Base-by-base conservation (phyloP, 139 green algal genomes). In the Pycnococcus provasolii region DNA sequence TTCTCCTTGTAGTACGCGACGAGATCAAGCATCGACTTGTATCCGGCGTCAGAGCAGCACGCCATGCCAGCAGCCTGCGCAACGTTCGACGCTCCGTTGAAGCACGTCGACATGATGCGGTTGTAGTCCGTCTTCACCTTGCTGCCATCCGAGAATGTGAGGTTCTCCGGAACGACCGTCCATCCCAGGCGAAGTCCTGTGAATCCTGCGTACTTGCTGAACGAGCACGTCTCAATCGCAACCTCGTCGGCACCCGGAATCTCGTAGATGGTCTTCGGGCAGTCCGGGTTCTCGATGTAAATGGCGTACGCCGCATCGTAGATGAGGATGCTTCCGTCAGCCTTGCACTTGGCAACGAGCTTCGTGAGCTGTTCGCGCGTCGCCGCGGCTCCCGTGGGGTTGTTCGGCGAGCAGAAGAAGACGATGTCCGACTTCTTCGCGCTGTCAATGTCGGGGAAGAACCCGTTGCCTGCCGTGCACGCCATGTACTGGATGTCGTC, bases 401-500 rank as follows among this genome's bases (percentile, higher is more conserved):
- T 83, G 91, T 99, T 99, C 62, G 93, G 93, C 13, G 87, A 96
- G 91, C 93, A 99, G 80, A 99, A 99, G 84, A 99, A 99, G 73
- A 99, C 95, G 71, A 99, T 75, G 83, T 99, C 93, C 4, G 92
- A 93, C 63, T 81, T 81, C 58, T 76, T 71, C 42, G 70, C 79
- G 73, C 86, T 84, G 61, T 77, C 70, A 0, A 97, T 79, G 79
- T 99, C 92, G 9, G 93, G 93, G 86, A 98, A 99, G 82, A 98
- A 98, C 63, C 85, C 64, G 75, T 96, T 99, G 44, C 95, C 88
- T 0, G 93, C 84, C 15, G 57, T 81, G 87, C 91, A 96, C 13
- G 80, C 52, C 89, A 99, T 95, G 86, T 99, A 99, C 66, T 83
- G 48, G 48, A 99, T 89, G 71, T 79, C 73, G 59, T 89, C 82